Evolutionary conservation across 345 rosid species (phyloP).

Genomic region (Odontarrhena argentea): DNA sequence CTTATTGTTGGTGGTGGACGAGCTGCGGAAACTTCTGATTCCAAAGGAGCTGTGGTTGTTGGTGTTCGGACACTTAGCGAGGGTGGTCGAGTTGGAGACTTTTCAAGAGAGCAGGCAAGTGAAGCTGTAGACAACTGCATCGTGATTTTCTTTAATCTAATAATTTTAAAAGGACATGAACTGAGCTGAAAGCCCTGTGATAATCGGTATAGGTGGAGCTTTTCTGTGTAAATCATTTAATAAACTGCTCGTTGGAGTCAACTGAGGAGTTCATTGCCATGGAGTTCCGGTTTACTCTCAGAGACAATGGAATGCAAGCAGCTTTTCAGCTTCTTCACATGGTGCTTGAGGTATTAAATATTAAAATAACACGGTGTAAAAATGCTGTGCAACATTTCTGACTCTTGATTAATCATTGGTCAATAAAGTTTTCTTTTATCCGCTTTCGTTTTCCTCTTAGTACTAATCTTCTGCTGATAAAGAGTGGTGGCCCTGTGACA

Average conservation of each 20-base stretch:
- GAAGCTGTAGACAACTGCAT: conserved; percentile 25
- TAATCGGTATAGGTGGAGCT: conserved; percentile 75
- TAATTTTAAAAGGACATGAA: neutral
- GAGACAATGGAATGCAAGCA: conserved; percentile 98
- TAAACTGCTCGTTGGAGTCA: conserved; percentile 98
- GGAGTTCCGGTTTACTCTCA: conserved; percentile 96
- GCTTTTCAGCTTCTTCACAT: conserved; percentile 99
- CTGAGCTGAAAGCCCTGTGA: conserved; percentile 9
- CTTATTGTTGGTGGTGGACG: conserved; percentile 99
- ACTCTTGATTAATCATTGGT: conserved; percentile 1
- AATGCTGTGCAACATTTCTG: conserved; percentile 13
- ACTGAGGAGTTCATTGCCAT: conserved; percentile 97
- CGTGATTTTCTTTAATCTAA: conserved; percentile 3
- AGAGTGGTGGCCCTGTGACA: conserved; percentile 40
- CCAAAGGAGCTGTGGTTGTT: conserved; percentile 92
- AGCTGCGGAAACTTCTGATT: conserved; percentile 81
- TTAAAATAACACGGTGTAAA: conserved; percentile 3
- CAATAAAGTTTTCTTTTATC: conserved; percentile 8
- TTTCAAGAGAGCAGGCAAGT: conserved; percentile 96
- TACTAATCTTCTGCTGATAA: conserved; percentile 13
- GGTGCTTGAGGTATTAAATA: conserved; percentile 88
- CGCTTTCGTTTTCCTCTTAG: neutral
- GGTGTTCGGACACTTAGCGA: conserved; percentile 99
- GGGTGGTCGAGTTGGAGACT: conserved; percentile 98
- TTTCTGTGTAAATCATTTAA: conserved; percentile 95